These are phyloP conservation scores for Candida patagonica DNA, from an alignment of 805 yeast genomes.

Conservation along the genomic window DNA sequence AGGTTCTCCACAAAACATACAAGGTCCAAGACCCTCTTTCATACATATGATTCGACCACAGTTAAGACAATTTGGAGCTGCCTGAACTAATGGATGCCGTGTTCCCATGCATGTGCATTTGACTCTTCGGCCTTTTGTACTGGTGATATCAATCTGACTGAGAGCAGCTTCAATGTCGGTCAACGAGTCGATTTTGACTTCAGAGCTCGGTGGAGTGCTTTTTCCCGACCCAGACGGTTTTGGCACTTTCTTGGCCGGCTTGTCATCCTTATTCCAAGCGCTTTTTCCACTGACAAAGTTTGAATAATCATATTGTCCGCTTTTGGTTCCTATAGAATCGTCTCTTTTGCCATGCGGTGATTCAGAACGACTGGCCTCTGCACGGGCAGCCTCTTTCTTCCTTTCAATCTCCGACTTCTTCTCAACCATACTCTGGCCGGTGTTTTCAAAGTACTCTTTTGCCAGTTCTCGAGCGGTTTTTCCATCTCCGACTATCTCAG, in stretches of 20 bases:
- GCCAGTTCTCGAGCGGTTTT: background rate
- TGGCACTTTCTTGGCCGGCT: constrained; percentile 3
- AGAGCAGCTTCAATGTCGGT: constrained; percentile 60
- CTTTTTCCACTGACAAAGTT: constrained; percentile 5
- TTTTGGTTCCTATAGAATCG: constrained; percentile 10
- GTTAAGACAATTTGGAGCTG: constrained; percentile 86
- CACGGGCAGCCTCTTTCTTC: background rate
- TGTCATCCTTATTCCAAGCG: constrained; percentile 1
- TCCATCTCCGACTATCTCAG: constrained; percentile 1
- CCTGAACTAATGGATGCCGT: constrained; percentile 77
- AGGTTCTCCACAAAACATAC: constrained; percentile 70
- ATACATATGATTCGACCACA: constrained; percentile 93
- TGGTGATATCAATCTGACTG: constrained; percentile 39
- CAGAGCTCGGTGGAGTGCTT: constrained; percentile 12
- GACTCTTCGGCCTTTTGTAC: constrained; percentile 25
- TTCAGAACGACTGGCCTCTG: background rate
- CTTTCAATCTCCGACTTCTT: background rate
- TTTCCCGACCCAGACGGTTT: background rate
- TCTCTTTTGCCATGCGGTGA: background rate
- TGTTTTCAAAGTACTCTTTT: constrained; percentile 1
- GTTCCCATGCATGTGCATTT: constrained; percentile 79
- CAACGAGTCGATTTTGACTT: constrained; percentile 41
- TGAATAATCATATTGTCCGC: background rate
- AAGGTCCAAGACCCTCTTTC: constrained; percentile 84
- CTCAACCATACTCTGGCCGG: background rate